Evolutionary conservation across 345 rosid species (phyloP), one percentile per base, ranked within the genome.

Genomic region (Litchi chinensis): DNA sequence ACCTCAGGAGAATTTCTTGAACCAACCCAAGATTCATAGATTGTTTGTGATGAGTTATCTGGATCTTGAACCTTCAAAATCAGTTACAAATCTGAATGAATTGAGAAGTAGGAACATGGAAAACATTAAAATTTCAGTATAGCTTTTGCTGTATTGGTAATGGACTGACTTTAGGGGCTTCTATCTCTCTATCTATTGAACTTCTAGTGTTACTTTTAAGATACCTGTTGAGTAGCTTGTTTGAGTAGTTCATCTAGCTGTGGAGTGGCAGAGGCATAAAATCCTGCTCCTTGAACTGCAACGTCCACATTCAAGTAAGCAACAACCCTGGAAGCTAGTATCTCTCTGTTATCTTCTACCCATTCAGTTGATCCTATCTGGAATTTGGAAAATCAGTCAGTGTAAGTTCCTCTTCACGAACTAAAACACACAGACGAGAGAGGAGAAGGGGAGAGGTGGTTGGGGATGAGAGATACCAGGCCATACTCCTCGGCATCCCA

Each of bases 401-500:
- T 70, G 77, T 40, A 76, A 43, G 65, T 60, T 77, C 62, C 69
- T 40, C 41, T 76, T 52, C 22, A 26, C 15, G 3, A 10, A 56
- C 65, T 48, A 28, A 24, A 40, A 24, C 48, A 43, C 15, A 19
- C 28, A 43, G 71, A 78, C 16, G 16, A 52, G 39, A 66, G 41
- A 64, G 56, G 66, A 50, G 39, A 77, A 71, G 78, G 26, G 19
- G 65, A 77, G 77, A 43, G 19, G 65, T 32, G 37, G 37, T 32
- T 32, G 78, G 76, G 70, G 56, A 69, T 59, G 75, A n/a, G 76
- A 86, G 75, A 83, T 72, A 94, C 97, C 94, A 93, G 82, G 64
- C 91, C 92, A 73, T 94, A 93, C 83, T 94, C 96, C 90, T 94
- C 97, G 9, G 97, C 97, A 69, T 93, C 98, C 98, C 97, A 94